Base-by-base conservation (phyloP, 2,329 filamentous ascomycete genomes). In the Fusarium sp. region DNA sequence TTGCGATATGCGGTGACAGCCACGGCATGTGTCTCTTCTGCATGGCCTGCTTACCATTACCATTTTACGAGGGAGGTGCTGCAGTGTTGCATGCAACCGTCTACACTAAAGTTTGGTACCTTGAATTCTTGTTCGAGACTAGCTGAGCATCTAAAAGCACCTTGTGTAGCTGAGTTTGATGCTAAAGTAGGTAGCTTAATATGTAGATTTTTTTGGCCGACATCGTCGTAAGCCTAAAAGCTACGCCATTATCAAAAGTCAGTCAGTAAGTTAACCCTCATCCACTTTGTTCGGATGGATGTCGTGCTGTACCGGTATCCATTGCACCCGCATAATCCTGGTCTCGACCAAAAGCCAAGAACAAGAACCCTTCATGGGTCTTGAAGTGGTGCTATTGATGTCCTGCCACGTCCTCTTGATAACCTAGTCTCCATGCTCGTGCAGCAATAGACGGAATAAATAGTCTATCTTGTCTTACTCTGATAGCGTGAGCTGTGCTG, bases 1-100 rank as follows among this genome's bases (percentile, higher is more conserved):
- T 34, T 23, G 49, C 32, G 14, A 51, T 37, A 25, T 50, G 69
- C 63, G 63, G 59, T 64, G 66, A 59, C 53, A 54, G 64, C 65
- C 57, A 72, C 63, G 64, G 55, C 69, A 69, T 72, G 68, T 63
- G 50, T 60, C 45, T 58, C 40, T 46, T 43, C 43, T 43, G 47
- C 47, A 51, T 60, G 25, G 43, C 18, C 32, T 48, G 60, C 63
- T 72, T 59, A 51, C 62, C 56, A 65, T 53, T 32, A 11, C 30
- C 14, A n/a, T 37, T 37, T 65, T 61, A 62, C 68, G 50, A 73
- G 68, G 59, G 37, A 42, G 58, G 28, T 63, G 34, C 45, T 63
- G 55, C 20, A 55, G 50, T 59, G 54, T 63, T 70, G 67, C 62
- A 59, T 68, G 67, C 57, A 59, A 56, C 49, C 46, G 30, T 51